A percentile compares a stretch with the other conserved stretches of the same genome.
Evolutionary conservation across 805 yeast species (phyloP).

Genomic region (Candida golubevii): DNA sequence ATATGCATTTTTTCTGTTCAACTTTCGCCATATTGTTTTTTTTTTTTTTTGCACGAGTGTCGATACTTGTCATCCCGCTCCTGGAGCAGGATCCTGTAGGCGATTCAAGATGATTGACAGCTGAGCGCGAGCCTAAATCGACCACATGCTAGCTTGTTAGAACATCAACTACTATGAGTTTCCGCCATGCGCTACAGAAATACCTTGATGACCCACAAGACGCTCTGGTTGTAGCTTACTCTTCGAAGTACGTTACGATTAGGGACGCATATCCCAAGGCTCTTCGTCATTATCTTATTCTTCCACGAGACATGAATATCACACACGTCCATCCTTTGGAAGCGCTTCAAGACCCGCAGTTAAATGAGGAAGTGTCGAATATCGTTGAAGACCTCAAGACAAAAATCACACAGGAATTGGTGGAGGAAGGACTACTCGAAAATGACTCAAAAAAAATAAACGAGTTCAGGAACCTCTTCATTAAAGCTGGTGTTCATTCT

Average conservation of each 20-base stretch:
- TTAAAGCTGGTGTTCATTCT: constrained; percentile 63
- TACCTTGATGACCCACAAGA: constrained; percentile 48
- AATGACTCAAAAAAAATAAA: constrained; percentile 6
- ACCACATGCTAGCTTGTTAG: too few relatives aligned
- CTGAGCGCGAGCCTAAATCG: too few relatives aligned
- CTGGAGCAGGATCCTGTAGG: too few relatives aligned
- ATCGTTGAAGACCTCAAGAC: constrained; percentile 38
- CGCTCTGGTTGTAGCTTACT: constrained; percentile 42
- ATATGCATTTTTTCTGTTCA: too few relatives aligned
- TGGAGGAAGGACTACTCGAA: constrained; percentile 15
- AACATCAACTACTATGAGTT: constrained; percentile 35
- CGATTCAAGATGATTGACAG: too few relatives aligned
- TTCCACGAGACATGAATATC: constrained; percentile 46
- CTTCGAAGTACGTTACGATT: constrained; percentile 52
- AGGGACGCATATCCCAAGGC: constrained; percentile 65
- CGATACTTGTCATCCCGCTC: too few relatives aligned
- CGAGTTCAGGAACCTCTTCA: constrained; percentile 23
- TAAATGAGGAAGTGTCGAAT: constrained; percentile 22
- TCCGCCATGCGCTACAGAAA: constrained; percentile 42
- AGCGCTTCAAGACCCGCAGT: constrained; percentile 35
- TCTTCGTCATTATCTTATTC: constrained; percentile 51
- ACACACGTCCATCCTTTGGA: constrained; percentile 49
- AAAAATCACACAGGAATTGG: constrained; percentile 28
- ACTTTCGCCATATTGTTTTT: too few relatives aligned
- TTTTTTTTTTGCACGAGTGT: too few relatives aligned